Evolutionary conservation across 2,329 filamentous ascomycete genomes (phyloP).

Genomic region (Teratosphaeria gauchensis): DNA sequence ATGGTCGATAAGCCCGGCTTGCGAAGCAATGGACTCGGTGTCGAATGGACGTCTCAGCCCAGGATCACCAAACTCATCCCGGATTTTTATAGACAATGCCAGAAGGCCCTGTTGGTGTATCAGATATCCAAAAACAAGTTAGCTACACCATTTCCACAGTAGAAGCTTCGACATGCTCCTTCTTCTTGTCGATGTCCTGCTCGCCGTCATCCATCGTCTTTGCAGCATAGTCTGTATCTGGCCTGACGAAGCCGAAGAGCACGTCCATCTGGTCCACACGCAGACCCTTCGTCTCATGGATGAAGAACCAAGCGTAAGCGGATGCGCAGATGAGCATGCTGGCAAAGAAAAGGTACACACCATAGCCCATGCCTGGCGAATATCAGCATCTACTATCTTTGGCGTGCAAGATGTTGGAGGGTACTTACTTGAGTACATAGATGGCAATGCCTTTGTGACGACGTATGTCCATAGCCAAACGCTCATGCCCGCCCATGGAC

Average conservation of each 20-base stretch:
- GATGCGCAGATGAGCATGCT: constrained; percentile 27
- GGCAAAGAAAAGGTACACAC: constrained; percentile 34
- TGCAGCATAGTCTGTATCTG: constrained; percentile 2
- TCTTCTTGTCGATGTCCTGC: background rate
- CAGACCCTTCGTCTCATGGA: constrained; percentile 31
- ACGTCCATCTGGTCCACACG: constrained; percentile 30
- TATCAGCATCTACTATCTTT: background rate
- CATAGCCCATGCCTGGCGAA: constrained; percentile 14
- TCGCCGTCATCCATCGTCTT: constrained; percentile 4
- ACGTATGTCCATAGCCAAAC: constrained; percentile 30
- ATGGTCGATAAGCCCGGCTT: no score
- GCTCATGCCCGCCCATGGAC: constrained; percentile 28
- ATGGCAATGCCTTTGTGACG: constrained; percentile 31
- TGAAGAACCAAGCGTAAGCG: constrained; percentile 32
- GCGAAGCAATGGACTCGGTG: no score
- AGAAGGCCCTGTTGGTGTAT: no score
- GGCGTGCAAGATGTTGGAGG: background rate
- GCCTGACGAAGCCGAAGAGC: constrained; percentile 25
- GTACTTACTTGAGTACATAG: constrained; percentile 27
- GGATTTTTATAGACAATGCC: no score
- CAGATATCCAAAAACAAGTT: background rate
- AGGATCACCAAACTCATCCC: no score
- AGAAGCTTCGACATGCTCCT: background rate
- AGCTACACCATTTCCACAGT: background rate
- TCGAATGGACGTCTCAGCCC: no score